A percentile compares a stretch with the other conserved stretches of the same genome.
phyloP scores from a whole-genome alignment of 2,329 filamentous ascomycete species.

The Venturiaceae sp. region DNA sequence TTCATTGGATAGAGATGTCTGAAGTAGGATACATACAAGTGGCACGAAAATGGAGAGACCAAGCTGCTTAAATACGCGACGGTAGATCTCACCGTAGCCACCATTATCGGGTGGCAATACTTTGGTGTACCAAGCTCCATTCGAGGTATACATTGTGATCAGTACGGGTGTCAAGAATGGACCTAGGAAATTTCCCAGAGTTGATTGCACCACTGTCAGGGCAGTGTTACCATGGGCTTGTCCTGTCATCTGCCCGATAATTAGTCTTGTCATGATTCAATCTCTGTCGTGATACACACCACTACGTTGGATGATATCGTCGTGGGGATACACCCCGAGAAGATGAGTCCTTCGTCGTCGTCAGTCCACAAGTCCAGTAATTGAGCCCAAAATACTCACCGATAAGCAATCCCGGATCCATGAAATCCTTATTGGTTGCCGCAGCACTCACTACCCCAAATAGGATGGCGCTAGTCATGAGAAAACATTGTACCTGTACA shows the following conservation, averaged over 20 bases:
- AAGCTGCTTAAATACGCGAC: slow-evolving; percentile 56
- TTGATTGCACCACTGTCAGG: slow-evolving; percentile 48
- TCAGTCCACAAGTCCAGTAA: not conserved
- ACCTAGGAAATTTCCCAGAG: slow-evolving; percentile 60
- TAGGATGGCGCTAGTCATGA: slow-evolving; percentile 54
- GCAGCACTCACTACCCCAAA: slow-evolving; percentile 46
- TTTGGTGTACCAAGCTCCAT: slow-evolving; percentile 42
- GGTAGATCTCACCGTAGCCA: slow-evolving; percentile 53
- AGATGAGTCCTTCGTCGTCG: not conserved
- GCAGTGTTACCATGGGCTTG: slow-evolving; percentile 53
- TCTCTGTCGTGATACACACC: not conserved
- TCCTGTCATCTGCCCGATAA: slow-evolving; percentile 46
- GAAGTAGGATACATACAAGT: slow-evolving; percentile 23
- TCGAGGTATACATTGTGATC: slow-evolving; percentile 51
- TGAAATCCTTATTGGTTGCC: slow-evolving; percentile 37
- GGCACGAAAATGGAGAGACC: slow-evolving; percentile 58
- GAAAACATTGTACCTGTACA: slow-evolving; percentile 57
- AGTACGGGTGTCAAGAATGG: slow-evolving; percentile 58
- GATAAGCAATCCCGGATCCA: slow-evolving; percentile 55
- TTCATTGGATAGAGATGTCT: not conserved
- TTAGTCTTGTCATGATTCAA: not conserved
- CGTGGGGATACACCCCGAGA: slow-evolving; percentile 56
- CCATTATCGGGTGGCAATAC: slow-evolving; percentile 44
- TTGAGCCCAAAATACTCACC: slow-evolving; percentile 47
- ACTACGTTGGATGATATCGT: slow-evolving; percentile 66